Evolutionary conservation across 306 rosid genomes (phyloP).

Genomic region (Quercus robur): DNA sequence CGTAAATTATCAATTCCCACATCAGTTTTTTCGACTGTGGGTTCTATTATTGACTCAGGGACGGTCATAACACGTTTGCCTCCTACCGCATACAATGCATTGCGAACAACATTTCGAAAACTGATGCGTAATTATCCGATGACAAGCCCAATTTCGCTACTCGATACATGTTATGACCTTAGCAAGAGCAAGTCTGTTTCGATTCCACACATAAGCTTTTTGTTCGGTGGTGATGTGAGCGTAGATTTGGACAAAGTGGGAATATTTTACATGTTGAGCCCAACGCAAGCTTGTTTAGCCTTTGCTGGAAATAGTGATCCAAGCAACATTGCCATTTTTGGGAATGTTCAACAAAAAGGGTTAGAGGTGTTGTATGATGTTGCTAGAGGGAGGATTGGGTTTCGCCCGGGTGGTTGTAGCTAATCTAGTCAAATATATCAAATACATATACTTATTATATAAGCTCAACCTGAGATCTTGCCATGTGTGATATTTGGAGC

Average conservation of each 20-base stretch:
- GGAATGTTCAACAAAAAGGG: neutral
- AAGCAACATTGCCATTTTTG: neutral
- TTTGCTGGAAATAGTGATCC: neutral
- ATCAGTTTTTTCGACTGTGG: conserved; percentile 36
- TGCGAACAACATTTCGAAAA: conserved; percentile 29
- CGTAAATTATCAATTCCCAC: conserved; percentile 27
- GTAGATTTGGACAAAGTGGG: conserved; percentile 34
- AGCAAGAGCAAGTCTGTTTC: neutral
- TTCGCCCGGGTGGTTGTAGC: neutral
- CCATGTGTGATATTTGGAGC: no score
- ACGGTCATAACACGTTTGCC: conserved; percentile 66
- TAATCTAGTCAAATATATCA: no score
- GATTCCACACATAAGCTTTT: conserved; percentile 41
- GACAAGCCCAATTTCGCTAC: conserved; percentile 23
- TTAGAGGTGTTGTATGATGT: neutral
- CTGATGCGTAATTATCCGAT: conserved; percentile 42
- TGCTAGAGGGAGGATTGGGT: neutral
- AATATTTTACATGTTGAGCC: conserved; percentile 21
- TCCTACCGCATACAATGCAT: conserved; percentile 42
- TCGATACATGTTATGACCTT: conserved; percentile 72
- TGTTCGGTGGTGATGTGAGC: conserved; percentile 26
- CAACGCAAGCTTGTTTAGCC: conserved; percentile 44
- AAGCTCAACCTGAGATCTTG: no score
- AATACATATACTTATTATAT: no score
- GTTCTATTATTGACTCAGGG: conserved; percentile 71